Evolutionary conservation across 2,329 filamentous ascomycete species (phyloP).

Genomic region (Penicillium fuscoglaucum): DNA sequence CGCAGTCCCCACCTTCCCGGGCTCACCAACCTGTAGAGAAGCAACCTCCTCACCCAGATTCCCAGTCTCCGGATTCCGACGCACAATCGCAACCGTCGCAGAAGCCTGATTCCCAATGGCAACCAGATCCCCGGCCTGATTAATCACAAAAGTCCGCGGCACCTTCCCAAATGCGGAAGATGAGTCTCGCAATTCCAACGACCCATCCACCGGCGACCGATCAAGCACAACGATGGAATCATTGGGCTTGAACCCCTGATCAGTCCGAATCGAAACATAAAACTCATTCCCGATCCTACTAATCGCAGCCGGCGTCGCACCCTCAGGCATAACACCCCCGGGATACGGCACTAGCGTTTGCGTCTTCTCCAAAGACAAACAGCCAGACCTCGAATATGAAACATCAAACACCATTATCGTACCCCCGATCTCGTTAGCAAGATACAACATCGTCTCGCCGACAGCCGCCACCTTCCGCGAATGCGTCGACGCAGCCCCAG

Average conservation of each 20-base stretch:
- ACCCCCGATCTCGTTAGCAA: constrained; percentile 61
- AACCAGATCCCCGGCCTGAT: constrained; percentile 62
- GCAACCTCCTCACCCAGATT: constrained; percentile 50
- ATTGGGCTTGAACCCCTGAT: constrained; percentile 28
- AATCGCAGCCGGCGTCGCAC: constrained; percentile 32
- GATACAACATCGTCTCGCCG: constrained; percentile 34
- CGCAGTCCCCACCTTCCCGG: constrained; percentile 27
- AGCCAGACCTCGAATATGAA: constrained; percentile 32
- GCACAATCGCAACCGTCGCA: constrained; percentile 61
- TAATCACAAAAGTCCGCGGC: constrained; percentile 69
- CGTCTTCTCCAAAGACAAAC: constrained; percentile 25
- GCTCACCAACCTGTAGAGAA: constrained; percentile 32
- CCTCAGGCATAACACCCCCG: constrained; percentile 25
- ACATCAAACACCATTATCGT: constrained; percentile 51
- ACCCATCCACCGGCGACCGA: constrained; percentile 59
- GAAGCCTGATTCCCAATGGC: constrained; percentile 66
- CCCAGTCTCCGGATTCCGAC: constrained; percentile 61
- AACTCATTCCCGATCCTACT: constrained; percentile 22
- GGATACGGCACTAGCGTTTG: constrained; percentile 32
- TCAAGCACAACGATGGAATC: constrained; percentile 35
- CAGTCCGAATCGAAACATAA: constrained; percentile 37
- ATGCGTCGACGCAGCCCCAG: constrained; percentile 5
- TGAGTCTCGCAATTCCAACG: constrained; percentile 57
- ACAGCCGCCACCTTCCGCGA: constrained; percentile 17
- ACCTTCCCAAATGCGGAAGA: constrained; percentile 64